phyloP scores from a whole-genome alignment of 2,329 filamentous ascomycete genomes.

The Colletotrichum coccodes region DNA sequence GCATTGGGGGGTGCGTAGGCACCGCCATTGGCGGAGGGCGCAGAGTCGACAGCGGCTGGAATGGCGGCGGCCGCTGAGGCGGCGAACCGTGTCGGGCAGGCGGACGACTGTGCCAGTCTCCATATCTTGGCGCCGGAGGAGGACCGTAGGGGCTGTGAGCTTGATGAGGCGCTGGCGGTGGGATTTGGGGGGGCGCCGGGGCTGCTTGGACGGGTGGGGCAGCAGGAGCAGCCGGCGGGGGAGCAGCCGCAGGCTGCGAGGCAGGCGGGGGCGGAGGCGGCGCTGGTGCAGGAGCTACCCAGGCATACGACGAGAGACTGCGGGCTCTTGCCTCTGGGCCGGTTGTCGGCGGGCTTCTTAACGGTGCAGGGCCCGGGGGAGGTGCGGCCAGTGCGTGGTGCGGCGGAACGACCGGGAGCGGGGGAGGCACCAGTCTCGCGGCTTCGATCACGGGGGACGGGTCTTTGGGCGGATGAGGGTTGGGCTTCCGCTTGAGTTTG shows the following conservation, averaged over 20 bases:
- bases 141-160: slow-evolving; percentile 46
- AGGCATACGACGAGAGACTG: slow-evolving; percentile 29
- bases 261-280: slow-evolving; percentile 29
- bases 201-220: slow-evolving; percentile 29
- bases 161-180: slow-evolving; percentile 49
- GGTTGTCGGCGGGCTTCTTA: slow-evolving; percentile 32
- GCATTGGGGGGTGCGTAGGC: slow-evolving; percentile 50
- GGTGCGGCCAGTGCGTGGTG: slow-evolving; percentile 39
- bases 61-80: slow-evolving; percentile 52
- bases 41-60: slow-evolving; percentile 53
- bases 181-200: slow-evolving; percentile 43
- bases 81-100: slow-evolving; percentile 60
- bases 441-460: slow-evolving; percentile 20
- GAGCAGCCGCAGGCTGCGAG: slow-evolving; percentile 26
- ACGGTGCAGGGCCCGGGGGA: slow-evolving; percentile 13
- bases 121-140: slow-evolving; percentile 27
- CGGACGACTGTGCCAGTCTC: slow-evolving; percentile 60
- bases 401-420: slow-evolving; percentile 39
- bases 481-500: slow-evolving; percentile 61
- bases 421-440: slow-evolving; percentile 17
- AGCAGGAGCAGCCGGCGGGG: slow-evolving; percentile 37
- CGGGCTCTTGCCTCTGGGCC: slow-evolving; percentile 33
- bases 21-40: slow-evolving; percentile 59
- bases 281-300: slow-evolving; percentile 29
- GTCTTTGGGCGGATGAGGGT: slow-evolving; percentile 39